These are phyloP conservation scores for Apophysomyces trapeziformis DNA, from an alignment of 371 early-diverging fungal genomes.

Conservation along the genomic window DNA sequence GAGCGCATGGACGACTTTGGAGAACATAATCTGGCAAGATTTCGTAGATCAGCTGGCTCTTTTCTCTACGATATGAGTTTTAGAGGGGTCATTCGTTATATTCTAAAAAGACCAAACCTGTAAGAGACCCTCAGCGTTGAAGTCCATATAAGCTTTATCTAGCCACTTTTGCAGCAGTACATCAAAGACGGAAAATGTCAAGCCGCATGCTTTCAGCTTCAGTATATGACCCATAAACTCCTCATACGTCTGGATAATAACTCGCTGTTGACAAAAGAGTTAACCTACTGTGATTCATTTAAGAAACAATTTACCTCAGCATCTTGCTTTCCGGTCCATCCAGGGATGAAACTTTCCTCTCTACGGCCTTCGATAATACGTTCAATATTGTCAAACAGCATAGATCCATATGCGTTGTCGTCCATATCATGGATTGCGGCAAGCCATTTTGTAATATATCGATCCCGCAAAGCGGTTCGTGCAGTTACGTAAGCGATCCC, in stretches of 20 bases:
- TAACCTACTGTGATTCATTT: neutral
- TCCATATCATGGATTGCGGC: conserved; percentile 45
- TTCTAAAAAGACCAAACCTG: conserved; percentile 21
- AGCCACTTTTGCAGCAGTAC: conserved; percentile 47
- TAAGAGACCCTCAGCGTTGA: conserved; percentile 33
- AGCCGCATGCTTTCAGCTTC: conserved; percentile 43
- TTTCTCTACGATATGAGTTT: conserved; percentile 24
- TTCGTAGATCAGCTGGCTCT: conserved; percentile 34
- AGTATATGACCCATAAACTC: conserved; percentile 42
- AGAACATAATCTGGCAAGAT: conserved; percentile 39
- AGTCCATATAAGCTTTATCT: conserved; percentile 36
- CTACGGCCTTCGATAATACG: conserved; percentile 39
- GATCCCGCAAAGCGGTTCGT: conserved; percentile 43
- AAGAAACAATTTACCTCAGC: conserved; percentile 24
- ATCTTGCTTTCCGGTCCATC: conserved; percentile 30
- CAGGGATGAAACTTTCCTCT: conserved; percentile 29
- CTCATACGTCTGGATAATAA: conserved; percentile 41
- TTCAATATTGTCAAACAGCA: conserved; percentile 38
- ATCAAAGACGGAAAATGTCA: conserved; percentile 48
- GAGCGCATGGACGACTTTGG: conserved; percentile 14
- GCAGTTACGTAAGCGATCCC: conserved; percentile 52
- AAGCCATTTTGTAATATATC: conserved; percentile 48
- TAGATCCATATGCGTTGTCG: conserved; percentile 29
- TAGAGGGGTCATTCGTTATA: neutral
- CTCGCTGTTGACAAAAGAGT: conserved; percentile 25